Conservation (phyloP, 192 early-diverging fungal genomes). For the Backusella tuberculispora region DNA sequence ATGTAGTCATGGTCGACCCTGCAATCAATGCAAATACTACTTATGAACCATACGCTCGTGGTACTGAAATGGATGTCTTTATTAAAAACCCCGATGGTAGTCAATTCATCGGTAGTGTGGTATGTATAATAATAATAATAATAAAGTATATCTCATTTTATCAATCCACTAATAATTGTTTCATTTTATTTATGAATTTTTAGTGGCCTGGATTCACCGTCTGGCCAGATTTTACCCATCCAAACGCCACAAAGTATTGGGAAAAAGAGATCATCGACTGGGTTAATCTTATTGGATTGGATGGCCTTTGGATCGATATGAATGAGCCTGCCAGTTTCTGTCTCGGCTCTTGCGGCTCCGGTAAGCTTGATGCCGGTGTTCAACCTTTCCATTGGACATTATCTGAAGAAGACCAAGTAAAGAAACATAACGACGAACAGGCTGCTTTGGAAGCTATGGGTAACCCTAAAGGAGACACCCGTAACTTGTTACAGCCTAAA, state of each 20-base stretch:
- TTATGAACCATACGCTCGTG: slow-evolving; percentile 57
- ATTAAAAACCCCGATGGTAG: slow-evolving; percentile 60
- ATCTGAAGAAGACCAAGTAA: slow-evolving; percentile 41
- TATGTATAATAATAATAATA: neutral
- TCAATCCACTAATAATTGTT: neutral
- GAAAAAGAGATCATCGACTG: slow-evolving; percentile 45
- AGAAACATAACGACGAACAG: slow-evolving; percentile 29
- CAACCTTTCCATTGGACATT: slow-evolving; percentile 32
- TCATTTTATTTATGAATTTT: neutral
- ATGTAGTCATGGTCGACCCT: slow-evolving; percentile 68
- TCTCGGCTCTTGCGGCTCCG: slow-evolving; percentile 55
- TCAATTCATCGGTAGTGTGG: slow-evolving; percentile 55
- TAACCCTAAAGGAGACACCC: slow-evolving; percentile 23
- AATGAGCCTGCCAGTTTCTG: slow-evolving; percentile 71
- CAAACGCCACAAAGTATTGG: slow-evolving; percentile 55
- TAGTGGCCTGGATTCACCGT: slow-evolving; percentile 57
- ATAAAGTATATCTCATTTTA: too few species aligned
- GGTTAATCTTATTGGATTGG: slow-evolving; percentile 23
- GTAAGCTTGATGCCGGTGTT: slow-evolving; percentile 24
- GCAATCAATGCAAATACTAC: slow-evolving; percentile 54
- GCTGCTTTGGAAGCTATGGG: slow-evolving; percentile 16
- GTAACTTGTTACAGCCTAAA: slow-evolving; percentile 45
- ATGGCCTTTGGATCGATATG: slow-evolving; percentile 71
- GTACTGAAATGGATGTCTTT: slow-evolving; percentile 56
- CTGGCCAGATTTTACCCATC: slow-evolving; percentile 65